These are phyloP conservation scores for Quercus mongolica DNA, from an alignment of 306 rosid species.

Conservation along the genomic window DNA sequence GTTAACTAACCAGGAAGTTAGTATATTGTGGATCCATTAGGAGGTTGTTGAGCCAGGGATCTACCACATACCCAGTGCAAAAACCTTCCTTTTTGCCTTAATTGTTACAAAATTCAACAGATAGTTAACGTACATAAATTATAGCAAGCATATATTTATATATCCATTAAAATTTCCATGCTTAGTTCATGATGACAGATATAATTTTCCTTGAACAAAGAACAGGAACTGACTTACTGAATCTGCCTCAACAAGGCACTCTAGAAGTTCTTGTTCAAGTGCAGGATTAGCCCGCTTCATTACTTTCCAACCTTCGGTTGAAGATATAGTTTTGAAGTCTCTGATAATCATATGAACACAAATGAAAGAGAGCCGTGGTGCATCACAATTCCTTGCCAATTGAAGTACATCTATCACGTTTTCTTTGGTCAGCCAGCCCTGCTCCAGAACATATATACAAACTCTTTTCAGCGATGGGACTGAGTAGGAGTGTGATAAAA, in stretches of 20 bases:
- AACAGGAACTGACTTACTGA: conserved; percentile 29
- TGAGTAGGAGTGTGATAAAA: conserved; percentile 38
- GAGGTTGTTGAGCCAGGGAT: neutral
- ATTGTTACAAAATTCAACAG: neutral
- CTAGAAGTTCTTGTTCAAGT: conserved; percentile 47
- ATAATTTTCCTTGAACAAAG: neutral
- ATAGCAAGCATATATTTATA: neutral
- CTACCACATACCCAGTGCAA: neutral
- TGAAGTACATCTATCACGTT: conserved; percentile 45
- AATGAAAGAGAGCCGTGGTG: conserved; percentile 34
- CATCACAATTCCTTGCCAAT: conserved; percentile 38
- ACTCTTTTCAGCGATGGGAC: conserved; percentile 39
- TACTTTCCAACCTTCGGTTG: conserved; percentile 44
- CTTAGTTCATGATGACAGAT: neutral
- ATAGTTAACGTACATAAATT: neutral
- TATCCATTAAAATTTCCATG: neutral
- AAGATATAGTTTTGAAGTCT: conserved; percentile 38
- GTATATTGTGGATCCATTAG: neutral
- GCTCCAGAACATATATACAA: conserved; percentile 32
- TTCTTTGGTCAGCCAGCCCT: conserved; percentile 37
- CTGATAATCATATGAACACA: conserved; percentile 32
- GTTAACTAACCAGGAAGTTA: neutral
- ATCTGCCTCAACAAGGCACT: conserved; percentile 39
- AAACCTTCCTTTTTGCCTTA: neutral
- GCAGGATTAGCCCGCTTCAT: conserved; percentile 43